Conservation (phyloP, 306 rosid species). For the Acacia melanoxylon region DNA sequence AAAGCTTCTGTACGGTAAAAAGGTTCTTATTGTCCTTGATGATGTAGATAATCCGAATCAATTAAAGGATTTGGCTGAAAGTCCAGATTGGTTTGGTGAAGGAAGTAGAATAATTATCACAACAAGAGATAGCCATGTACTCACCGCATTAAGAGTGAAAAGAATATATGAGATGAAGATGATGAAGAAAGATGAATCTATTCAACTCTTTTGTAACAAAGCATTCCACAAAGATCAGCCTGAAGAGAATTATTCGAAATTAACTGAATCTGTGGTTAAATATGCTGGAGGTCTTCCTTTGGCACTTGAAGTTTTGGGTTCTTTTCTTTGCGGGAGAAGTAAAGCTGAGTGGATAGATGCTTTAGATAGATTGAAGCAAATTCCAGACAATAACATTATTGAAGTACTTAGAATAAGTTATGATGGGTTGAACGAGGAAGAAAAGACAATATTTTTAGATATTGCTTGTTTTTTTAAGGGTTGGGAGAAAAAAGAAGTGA, state of each 20-base stretch:
- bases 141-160: neutral
- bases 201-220: neutral
- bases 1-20: neutral
- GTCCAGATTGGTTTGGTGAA: neutral
- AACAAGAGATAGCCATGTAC: neutral
- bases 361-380: neutral
- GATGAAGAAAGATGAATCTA: neutral
- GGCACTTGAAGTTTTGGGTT: neutral
- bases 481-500: neutral
- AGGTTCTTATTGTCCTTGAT: neutral
- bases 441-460: neutral
- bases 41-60: neutral
- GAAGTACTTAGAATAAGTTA: neutral
- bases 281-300: neutral
- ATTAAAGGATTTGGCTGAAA: neutral
- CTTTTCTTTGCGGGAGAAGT: neutral
- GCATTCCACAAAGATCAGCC: neutral
- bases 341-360: neutral
- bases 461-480: conserved; percentile 14
- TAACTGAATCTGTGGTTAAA: too few species aligned
- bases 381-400: neutral
- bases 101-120: conserved; percentile 20
- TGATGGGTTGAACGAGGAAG: neutral
- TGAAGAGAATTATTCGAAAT: neutral
- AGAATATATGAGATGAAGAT: neutral